Evolutionary conservation across 2,329 filamentous ascomycete species (phyloP).

Genomic region (Diaporthe humulicola): DNA sequence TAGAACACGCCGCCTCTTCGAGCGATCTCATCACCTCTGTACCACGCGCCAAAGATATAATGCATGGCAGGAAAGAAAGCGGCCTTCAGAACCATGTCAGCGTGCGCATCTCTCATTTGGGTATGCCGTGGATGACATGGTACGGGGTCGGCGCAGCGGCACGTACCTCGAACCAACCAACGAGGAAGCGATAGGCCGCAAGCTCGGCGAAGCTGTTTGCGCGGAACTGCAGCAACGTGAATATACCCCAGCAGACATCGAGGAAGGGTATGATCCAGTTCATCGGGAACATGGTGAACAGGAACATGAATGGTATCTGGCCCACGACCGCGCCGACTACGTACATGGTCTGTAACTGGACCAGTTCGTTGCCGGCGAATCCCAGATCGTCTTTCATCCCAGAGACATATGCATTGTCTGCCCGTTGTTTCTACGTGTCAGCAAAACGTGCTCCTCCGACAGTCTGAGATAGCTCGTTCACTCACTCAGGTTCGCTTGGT

Average conservation of each 20-base stretch:
- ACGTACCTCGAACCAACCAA: slow-evolving; percentile 63
- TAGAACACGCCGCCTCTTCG: slow-evolving; percentile 66
- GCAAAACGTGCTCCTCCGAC: slow-evolving; percentile 35
- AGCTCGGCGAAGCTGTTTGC: slow-evolving; percentile 62
- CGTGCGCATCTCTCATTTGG: background rate
- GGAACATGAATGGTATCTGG: slow-evolving; percentile 65
- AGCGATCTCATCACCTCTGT: slow-evolving; percentile 60
- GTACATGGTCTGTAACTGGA: slow-evolving; percentile 68
- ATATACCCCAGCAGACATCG: slow-evolving; percentile 67
- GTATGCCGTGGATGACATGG: background rate
- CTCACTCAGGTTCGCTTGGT: slow-evolving; percentile 66
- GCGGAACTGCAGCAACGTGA: slow-evolving; percentile 68
- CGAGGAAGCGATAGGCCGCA: slow-evolving; percentile 66
- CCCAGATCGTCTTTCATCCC: slow-evolving; percentile 65
- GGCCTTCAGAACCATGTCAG: slow-evolving; percentile 41
- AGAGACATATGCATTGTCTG: slow-evolving; percentile 68
- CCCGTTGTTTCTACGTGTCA: background rate
- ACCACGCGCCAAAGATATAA: slow-evolving; percentile 59
- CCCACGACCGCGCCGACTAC: slow-evolving; percentile 63
- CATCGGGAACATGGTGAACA: slow-evolving; percentile 62
- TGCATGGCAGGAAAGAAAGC: slow-evolving; percentile 57
- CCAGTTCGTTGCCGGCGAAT: slow-evolving; percentile 66
- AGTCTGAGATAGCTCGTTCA: background rate
- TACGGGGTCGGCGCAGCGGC: slow-evolving; percentile 28
- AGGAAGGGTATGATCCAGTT: slow-evolving; percentile 64